Evolutionary conservation across 1,139 yeast genomes (phyloP).

Genomic region (Eremothecium cymbalariae): DNA sequence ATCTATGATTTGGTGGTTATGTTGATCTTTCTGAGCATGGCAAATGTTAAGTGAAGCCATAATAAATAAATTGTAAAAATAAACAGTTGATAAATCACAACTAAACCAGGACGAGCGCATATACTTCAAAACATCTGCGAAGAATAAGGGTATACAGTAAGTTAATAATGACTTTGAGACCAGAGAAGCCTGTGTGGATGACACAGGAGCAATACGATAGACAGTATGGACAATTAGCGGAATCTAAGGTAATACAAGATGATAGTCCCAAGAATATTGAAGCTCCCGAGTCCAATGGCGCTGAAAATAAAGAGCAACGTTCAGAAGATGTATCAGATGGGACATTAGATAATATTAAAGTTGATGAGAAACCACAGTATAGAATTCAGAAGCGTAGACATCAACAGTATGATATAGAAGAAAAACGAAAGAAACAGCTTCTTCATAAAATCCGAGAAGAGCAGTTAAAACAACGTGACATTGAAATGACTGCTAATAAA

Average conservation of each 20-base stretch:
- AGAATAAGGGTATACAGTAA: no score
- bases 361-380: conserved; percentile 11
- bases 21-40: no score
- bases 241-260: conserved; percentile 6
- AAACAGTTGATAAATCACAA: no score
- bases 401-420: conserved; percentile 27
- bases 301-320: conserved; percentile 2
- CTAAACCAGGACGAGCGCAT: no score
- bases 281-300: conserved; percentile 11
- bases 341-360: conserved; percentile 5
- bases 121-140: no score
- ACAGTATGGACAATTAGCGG: conserved; percentile 21
- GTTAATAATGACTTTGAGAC: conserved; percentile 16
- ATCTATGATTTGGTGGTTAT: no score
- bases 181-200: conserved; percentile 35
- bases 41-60: no score
- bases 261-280: conserved; percentile 6
- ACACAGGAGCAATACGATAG: conserved; percentile 33
- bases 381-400: conserved; percentile 25
- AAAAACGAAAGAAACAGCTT: conserved; percentile 24
- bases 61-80: no score
- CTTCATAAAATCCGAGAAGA: conserved; percentile 30
- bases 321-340: conserved; percentile 2
- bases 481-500: conserved; percentile 29
- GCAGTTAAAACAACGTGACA: conserved; percentile 29